phyloP scores from a whole-genome alignment of 495 filamentous ascomycete genomes.

The Talaromyces wortmannii region DNA sequence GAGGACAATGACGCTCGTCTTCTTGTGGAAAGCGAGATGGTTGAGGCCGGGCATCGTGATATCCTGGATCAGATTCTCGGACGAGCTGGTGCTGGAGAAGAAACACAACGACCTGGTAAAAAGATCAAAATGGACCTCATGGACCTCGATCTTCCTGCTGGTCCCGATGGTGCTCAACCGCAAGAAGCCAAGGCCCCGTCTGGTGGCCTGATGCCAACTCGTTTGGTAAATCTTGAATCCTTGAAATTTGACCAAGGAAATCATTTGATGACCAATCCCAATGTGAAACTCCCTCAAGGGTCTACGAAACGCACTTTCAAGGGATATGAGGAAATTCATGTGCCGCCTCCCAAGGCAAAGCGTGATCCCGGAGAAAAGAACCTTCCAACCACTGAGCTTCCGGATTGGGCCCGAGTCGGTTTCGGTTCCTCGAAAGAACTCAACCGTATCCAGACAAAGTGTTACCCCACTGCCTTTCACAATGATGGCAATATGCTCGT shows the following conservation, averaged over 20 bases:
- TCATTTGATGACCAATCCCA: slow-evolving; percentile 96
- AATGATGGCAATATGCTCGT: slow-evolving; percentile 97
- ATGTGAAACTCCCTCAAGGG: slow-evolving; percentile 89
- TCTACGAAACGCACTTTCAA: slow-evolving; percentile 94
- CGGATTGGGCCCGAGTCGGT: slow-evolving; percentile 82
- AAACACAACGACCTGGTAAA: slow-evolving; percentile 52
- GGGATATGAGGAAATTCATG: slow-evolving; percentile 97
- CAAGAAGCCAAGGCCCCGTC: slow-evolving; percentile 54
- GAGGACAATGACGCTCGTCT: slow-evolving; percentile 73
- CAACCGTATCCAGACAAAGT: slow-evolving; percentile 92
- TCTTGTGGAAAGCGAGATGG: slow-evolving; percentile 83
- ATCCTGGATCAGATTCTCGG: slow-evolving; percentile 81
- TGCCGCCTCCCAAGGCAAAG: slow-evolving; percentile 82
- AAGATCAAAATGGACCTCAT: slow-evolving; percentile 81
- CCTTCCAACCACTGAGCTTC: slow-evolving; percentile 78
- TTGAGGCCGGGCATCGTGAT: slow-evolving; percentile 73
- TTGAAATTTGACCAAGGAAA: slow-evolving; percentile 97
- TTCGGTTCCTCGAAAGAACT: slow-evolving; percentile 77
- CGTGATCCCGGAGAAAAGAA: slow-evolving; percentile 71
- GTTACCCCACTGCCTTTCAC: slow-evolving; percentile 83
- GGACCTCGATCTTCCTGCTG: slow-evolving; percentile 79
- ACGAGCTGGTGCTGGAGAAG: slow-evolving; percentile 49
- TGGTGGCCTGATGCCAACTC: slow-evolving; percentile 81
- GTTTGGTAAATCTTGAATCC: slow-evolving; percentile 88
- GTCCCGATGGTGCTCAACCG: slow-evolving; percentile 36